A percentile compares a stretch with the other conserved stretches of the same genome.
Conservation (phyloP, 2,329 filamentous ascomycete species). For the Colletotrichum godetiae region DNA sequence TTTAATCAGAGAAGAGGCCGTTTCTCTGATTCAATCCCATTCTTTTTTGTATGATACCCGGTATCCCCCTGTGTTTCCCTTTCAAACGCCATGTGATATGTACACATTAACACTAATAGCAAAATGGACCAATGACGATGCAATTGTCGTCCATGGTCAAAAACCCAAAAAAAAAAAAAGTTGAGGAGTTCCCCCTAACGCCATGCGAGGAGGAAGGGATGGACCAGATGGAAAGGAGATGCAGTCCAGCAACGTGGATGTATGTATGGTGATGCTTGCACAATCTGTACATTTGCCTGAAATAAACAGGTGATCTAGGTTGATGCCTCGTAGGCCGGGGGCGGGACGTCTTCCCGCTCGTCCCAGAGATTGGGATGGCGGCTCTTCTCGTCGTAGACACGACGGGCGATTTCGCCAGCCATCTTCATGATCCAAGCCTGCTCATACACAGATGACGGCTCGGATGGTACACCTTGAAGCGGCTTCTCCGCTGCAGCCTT, state of each 20-base stretch:
- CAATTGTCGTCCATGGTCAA: neutral
- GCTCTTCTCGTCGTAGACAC: constrained; percentile 88
- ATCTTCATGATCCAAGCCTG: constrained; percentile 94
- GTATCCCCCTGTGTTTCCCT: constrained; percentile 2
- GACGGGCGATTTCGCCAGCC: constrained; percentile 88
- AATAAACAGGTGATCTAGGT: constrained; percentile 46
- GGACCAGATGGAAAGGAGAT: constrained; percentile 32
- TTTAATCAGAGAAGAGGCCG: constrained; percentile 9
- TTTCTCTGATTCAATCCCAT: constrained; percentile 30
- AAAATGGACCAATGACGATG: neutral
- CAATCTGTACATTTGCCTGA: constrained; percentile 33
- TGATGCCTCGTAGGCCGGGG: constrained; percentile 70
- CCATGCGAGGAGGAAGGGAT: constrained; percentile 34
- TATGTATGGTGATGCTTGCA: constrained; percentile 14
- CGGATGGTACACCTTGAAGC: constrained; percentile 48
- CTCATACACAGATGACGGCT: constrained; percentile 70
- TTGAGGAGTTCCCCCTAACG: constrained; percentile 19
- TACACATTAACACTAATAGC: constrained; percentile 35
- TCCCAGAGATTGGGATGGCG: constrained; percentile 64
- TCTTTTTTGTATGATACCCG: constrained; percentile 29
- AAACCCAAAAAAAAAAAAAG: neutral
- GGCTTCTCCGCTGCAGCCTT: constrained; percentile 47
- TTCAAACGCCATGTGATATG: constrained; percentile 36
- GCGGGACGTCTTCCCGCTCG: constrained; percentile 67
- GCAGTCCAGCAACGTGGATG: constrained; percentile 12